A percentile compares a stretch with the other conserved stretches of the same genome.
Conservation (phyloP, 306 rosid species). For the Arachis stenosperma region DNA sequence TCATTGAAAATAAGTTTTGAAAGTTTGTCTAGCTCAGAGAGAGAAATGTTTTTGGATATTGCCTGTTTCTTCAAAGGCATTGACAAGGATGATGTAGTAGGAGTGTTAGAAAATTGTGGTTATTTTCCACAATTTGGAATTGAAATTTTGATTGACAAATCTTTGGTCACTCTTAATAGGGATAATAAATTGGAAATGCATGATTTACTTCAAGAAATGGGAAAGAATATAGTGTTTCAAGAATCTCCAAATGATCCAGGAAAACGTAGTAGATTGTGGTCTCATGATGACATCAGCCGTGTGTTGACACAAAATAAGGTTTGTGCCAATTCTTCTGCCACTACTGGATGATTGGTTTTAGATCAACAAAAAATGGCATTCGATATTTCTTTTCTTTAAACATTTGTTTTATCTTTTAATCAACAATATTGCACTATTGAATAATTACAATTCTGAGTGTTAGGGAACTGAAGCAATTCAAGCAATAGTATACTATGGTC, state of each 20-base stretch:
- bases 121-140: conserved; percentile 38
- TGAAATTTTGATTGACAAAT: conserved; percentile 46
- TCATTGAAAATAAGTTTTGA: conserved; percentile 47
- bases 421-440: background rate
- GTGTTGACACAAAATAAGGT: conserved; percentile 46
- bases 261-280: conserved; percentile 46
- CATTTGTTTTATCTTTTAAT: background rate
- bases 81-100: conserved; percentile 21
- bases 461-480: conserved; percentile 48
- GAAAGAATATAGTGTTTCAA: conserved; percentile 40
- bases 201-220: conserved; percentile 50
- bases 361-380: background rate
- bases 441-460: background rate
- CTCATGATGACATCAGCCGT: conserved; percentile 39
- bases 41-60: conserved; percentile 42
- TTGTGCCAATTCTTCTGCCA: background rate
- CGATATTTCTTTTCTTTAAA: background rate
- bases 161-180: conserved; percentile 32
- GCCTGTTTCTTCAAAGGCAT: conserved; percentile 55
- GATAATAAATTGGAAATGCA: conserved; percentile 38
- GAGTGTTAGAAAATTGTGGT: conserved; percentile 38
- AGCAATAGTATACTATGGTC: conserved; percentile 32
- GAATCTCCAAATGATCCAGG: conserved; percentile 45
- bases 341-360: background rate
- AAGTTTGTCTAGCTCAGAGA: conserved; percentile 28